Percentiles rank a stretch among this genome's conserved stretches.
phyloP scores from a whole-genome alignment of 495 filamentous ascomycete genomes.

The Hypoxylon cercidicola region DNA sequence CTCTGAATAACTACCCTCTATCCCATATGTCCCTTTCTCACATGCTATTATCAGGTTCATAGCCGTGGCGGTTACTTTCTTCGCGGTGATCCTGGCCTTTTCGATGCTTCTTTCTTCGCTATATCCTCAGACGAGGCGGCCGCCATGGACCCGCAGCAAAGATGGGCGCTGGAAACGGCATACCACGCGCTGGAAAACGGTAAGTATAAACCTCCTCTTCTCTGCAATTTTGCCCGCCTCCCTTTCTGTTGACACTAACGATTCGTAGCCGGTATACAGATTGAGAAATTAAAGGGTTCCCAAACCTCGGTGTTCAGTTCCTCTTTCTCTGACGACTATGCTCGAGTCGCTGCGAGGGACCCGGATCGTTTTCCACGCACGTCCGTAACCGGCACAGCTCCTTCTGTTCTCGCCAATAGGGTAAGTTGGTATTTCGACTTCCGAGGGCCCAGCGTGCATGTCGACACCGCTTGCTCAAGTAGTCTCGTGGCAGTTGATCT shows the following conservation, averaged over 20 bases:
- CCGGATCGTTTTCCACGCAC: slow-evolving; percentile 19
- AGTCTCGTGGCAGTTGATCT: slow-evolving; percentile 68
- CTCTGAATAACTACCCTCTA: neutral
- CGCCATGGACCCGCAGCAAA: slow-evolving; percentile 44
- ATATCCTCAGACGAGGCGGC: slow-evolving; percentile 62
- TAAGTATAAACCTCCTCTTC: neutral
- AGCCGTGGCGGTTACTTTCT: no score
- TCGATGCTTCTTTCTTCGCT: slow-evolving; percentile 65
- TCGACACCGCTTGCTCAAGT: slow-evolving; percentile 70
- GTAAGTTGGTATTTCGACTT: slow-evolving; percentile 33
- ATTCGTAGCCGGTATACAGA: slow-evolving; percentile 47
- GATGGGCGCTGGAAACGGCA: slow-evolving; percentile 59
- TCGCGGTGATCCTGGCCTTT: slow-evolving; percentile 56
- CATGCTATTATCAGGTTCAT: neutral
- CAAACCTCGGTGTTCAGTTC: slow-evolving; percentile 34
- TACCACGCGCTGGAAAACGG: slow-evolving; percentile 63
- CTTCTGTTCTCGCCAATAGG: slow-evolving; percentile 13
- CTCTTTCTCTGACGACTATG: slow-evolving; percentile 40
- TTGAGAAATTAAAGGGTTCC: slow-evolving; percentile 26
- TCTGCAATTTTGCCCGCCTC: slow-evolving; percentile 6
- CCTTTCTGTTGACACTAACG: neutral
- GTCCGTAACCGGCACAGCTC: slow-evolving; percentile 6
- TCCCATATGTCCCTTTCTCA: neutral
- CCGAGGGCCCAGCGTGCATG: slow-evolving; percentile 33
- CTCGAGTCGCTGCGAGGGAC: slow-evolving; percentile 26